These are phyloP conservation scores for Abrus precatorius DNA, from an alignment of 306 rosid species.

Conservation along the genomic window DNA sequence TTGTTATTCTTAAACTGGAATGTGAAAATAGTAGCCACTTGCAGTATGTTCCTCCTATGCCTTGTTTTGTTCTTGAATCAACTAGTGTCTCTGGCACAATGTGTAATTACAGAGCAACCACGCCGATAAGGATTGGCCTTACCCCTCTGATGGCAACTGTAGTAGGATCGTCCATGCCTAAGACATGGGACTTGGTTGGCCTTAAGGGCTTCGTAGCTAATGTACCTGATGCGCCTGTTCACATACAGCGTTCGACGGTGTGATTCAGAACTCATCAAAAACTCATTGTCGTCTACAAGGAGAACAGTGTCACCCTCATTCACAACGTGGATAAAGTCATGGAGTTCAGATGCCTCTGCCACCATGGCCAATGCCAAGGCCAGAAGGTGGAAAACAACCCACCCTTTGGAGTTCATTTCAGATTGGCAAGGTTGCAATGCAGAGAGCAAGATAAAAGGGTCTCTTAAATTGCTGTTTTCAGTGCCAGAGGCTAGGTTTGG, in stretches of 20 bases:
- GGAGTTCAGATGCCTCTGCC: slow-evolving; percentile 42
- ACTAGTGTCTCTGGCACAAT: slow-evolving; percentile 53
- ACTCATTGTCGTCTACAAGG: slow-evolving; percentile 56
- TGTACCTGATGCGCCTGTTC: slow-evolving; percentile 3
- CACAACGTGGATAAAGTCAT: neutral
- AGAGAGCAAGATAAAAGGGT: neutral
- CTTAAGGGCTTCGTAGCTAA: slow-evolving; percentile 52
- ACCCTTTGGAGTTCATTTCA: slow-evolving; percentile 52
- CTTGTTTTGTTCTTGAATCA: no score
- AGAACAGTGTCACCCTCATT: slow-evolving; percentile 12
- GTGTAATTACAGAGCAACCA: slow-evolving; percentile 55
- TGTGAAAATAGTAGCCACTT: neutral
- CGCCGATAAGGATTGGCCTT: slow-evolving; percentile 57
- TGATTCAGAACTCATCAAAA: slow-evolving; percentile 52
- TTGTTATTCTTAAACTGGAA: neutral
- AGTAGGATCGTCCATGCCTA: slow-evolving; percentile 56
- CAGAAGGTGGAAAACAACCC: slow-evolving; percentile 44
- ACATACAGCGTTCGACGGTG: slow-evolving; percentile 35
- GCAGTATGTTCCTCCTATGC: slow-evolving; percentile 50
- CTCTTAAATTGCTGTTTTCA: slow-evolving; percentile 7
- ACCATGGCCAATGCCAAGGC: slow-evolving; percentile 46
- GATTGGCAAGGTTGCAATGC: neutral
- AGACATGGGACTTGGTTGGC: slow-evolving; percentile 51
- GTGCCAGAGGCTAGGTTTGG: neutral
- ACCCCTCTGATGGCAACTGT: slow-evolving; percentile 45